These are phyloP conservation scores for Agrostemma githago DNA, from an alignment of 148 eudicot species.

Conservation along the genomic window DNA sequence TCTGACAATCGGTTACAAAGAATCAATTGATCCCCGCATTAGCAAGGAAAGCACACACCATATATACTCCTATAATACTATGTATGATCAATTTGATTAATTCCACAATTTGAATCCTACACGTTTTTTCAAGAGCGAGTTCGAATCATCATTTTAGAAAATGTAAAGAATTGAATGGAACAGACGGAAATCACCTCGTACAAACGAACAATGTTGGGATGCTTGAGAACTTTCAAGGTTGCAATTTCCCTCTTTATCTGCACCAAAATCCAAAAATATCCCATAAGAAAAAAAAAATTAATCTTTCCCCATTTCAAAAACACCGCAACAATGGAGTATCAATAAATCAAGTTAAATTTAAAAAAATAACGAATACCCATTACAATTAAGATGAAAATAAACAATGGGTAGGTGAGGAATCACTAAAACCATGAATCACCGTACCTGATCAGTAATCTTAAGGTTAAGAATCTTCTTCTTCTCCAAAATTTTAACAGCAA, in stretches of 20 bases:
- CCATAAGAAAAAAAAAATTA: neutral
- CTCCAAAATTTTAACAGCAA: constrained; percentile 77
- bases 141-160: too few species aligned
- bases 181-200: constrained; percentile 50
- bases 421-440: neutral
- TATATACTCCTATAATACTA: neutral
- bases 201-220: constrained; percentile 83
- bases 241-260: constrained; percentile 96
- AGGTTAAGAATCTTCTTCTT: constrained; percentile 58
- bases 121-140: too few species aligned
- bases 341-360: neutral
- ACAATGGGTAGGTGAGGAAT: neutral
- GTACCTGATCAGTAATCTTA: constrained; percentile 78
- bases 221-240: constrained; percentile 79
- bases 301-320: too few species aligned
- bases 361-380: neutral
- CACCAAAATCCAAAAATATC: constrained; percentile 9
- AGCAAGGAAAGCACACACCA: neutral
- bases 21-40: neutral
- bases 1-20: constrained; percentile 10
- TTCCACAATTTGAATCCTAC: neutral
- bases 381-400: constrained; percentile 3
- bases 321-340: neutral
- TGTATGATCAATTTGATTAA: neutral
- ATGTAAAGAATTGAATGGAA: neutral